Evolutionary conservation across 441 rosid genomes (phyloP).

Genomic region (Omphalea diandra): DNA sequence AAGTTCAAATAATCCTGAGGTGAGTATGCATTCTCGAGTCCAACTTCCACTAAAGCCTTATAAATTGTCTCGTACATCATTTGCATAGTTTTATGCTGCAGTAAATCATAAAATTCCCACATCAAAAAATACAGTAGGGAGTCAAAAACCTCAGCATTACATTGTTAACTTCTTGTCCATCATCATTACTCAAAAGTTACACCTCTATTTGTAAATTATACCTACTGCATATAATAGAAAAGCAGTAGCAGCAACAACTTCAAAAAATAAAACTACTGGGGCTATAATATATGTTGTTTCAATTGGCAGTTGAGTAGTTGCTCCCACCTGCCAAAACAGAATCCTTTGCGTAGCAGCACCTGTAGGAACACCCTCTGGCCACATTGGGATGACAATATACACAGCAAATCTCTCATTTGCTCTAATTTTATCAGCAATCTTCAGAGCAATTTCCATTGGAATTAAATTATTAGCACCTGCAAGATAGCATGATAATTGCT

Average conservation of each 20-base stretch:
- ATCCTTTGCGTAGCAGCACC: conserved; percentile 90
- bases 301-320: conserved; percentile 1
- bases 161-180: background rate
- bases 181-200: background rate
- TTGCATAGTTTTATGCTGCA: conserved; percentile 94
- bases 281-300: conserved; percentile 14
- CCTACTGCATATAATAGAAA: background rate
- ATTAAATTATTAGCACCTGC: conserved; percentile 93
- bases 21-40: conserved; percentile 62
- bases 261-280: background rate
- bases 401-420: conserved; percentile 92
- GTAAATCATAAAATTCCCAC: conserved; percentile 8
- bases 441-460: conserved; percentile 98
- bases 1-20: conserved; percentile 89
- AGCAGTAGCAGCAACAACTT: too few relatives aligned
- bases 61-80: conserved; percentile 96
- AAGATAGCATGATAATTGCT: conserved; percentile 7
- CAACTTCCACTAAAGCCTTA: conserved; percentile 77
- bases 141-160: background rate
- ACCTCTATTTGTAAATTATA: background rate
- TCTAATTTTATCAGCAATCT: conserved; percentile 87
- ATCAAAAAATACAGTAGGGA: conserved; percentile 10
- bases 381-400: conserved; percentile 93
- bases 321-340: conserved; percentile 90
- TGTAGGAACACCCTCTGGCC: conserved; percentile 97